Evolutionary conservation across 345 rosid species (phyloP).

Genomic region (Garcia nutans): DNA sequence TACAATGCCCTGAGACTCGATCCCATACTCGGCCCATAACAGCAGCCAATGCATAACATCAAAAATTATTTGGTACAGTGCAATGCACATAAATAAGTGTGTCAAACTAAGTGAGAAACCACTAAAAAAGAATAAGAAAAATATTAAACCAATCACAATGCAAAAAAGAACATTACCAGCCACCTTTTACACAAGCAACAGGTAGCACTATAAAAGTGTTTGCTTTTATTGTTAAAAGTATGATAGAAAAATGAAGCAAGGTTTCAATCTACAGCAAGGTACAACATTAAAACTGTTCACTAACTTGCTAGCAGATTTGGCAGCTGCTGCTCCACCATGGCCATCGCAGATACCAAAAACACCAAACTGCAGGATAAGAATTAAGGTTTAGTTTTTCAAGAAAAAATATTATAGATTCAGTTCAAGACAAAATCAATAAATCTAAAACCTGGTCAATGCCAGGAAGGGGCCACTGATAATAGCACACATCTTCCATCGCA

Average conservation of each 20-base stretch:
- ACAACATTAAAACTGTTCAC: slow-evolving; percentile 38
- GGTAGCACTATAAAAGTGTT: not conserved
- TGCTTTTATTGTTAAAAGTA: not conserved
- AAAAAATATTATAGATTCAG: slow-evolving; percentile 12
- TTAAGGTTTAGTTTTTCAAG: slow-evolving; percentile 9
- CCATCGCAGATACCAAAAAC: slow-evolving; percentile 97
- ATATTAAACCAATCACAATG: slow-evolving; percentile 1
- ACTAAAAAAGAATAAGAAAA: not conserved
- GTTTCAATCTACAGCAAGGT: slow-evolving; percentile 16
- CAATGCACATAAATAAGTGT: not conserved
- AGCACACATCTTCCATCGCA: slow-evolving; percentile 94
- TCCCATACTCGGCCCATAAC: no score
- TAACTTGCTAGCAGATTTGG: slow-evolving; percentile 86
- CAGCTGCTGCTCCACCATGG: slow-evolving; percentile 91
- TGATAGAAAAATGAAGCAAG: not conserved
- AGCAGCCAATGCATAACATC: not conserved
- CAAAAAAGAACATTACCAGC: not conserved
- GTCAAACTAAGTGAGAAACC: not conserved
- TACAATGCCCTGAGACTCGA: no score
- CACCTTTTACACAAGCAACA: not conserved
- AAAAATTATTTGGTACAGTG: not conserved
- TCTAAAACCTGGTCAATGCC: slow-evolving; percentile 67
- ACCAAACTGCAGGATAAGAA: slow-evolving; percentile 67
- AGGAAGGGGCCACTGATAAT: slow-evolving; percentile 90
- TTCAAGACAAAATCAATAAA: slow-evolving; percentile 12